These are phyloP conservation scores for Cornus controversa DNA, from an alignment of 148 eudicot species.

Conservation along the genomic window DNA sequence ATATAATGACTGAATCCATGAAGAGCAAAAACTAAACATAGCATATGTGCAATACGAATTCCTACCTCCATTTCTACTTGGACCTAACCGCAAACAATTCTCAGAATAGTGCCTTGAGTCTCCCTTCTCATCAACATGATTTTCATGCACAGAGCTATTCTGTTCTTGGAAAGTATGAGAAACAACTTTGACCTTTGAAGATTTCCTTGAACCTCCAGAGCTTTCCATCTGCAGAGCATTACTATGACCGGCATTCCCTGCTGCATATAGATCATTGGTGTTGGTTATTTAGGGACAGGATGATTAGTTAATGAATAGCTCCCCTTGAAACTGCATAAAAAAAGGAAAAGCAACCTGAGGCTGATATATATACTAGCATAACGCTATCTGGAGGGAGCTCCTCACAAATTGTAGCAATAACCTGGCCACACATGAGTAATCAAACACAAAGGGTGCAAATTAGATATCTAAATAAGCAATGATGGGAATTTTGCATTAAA, in stretches of 20 bases:
- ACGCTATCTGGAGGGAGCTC: conserved; percentile 84
- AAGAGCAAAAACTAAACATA: not conserved
- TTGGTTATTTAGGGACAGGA: conserved; percentile 3
- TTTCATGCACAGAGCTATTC: conserved; percentile 33
- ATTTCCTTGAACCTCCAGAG: conserved; percentile 61
- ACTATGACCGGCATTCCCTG: conserved; percentile 52
- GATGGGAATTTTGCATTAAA: not conserved
- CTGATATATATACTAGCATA: conserved; percentile 77
- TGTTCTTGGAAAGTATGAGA: conserved; percentile 41
- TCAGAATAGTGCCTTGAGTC: conserved; percentile 53
- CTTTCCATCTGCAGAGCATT: conserved; percentile 41
- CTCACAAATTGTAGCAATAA: conserved; percentile 75
- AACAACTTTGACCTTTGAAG: conserved; percentile 46
- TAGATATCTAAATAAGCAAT: not conserved
- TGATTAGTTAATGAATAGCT: conserved; percentile 1
- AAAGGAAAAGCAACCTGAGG: conserved; percentile 54
- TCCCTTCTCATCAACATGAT: conserved; percentile 44
- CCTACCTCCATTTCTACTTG: conserved; percentile 81
- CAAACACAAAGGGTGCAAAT: conserved; percentile 15
- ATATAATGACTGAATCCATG: not conserved
- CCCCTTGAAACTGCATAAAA: conserved; percentile 1
- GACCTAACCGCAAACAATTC: conserved; percentile 65
- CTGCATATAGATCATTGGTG: conserved; percentile 34
- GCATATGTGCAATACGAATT: not conserved
- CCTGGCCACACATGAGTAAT: conserved; percentile 39